These are phyloP conservation scores for Aspergillus campestris DNA, from an alignment of 495 filamentous ascomycete genomes.

Conservation along the genomic window DNA sequence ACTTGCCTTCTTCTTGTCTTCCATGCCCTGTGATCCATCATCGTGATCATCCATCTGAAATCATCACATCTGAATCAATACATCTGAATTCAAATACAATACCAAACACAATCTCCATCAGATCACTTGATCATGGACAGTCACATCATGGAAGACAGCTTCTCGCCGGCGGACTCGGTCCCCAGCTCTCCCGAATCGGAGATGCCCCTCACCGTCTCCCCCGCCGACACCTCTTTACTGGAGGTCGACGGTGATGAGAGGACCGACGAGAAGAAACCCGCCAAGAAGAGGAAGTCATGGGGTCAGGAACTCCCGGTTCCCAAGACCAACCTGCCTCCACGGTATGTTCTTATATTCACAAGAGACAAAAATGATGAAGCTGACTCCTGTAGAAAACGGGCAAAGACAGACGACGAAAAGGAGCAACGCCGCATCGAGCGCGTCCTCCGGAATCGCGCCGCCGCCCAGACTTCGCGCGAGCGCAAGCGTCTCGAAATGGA, in stretches of 20 bases:
- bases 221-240: constrained; percentile 40
- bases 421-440: constrained; percentile 96
- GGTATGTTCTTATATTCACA: constrained; percentile 47
- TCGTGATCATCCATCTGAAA: too few species aligned
- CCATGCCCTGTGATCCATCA: constrained; percentile 1
- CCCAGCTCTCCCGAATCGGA: constrained; percentile 24
- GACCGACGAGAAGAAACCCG: constrained; percentile 61
- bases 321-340: constrained; percentile 92
- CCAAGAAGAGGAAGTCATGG: constrained; percentile 98
- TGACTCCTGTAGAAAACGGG: constrained; percentile 97
- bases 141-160: constrained; percentile 29
- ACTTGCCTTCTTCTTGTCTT: not conserved
- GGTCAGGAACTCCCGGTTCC: constrained; percentile 93
- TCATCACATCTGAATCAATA: too few species aligned
- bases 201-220: constrained; percentile 40
- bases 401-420: constrained; percentile 98
- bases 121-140: not conserved
- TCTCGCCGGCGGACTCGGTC: constrained; percentile 28
- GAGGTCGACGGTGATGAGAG: constrained; percentile 16
- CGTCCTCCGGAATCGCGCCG: constrained; percentile 89
- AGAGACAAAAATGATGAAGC: not conserved
- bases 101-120: constrained; percentile 1
- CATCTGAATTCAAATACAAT: not conserved
- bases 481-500: constrained; percentile 93
- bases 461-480: constrained; percentile 92